Evolutionary conservation across 345 rosid genomes (phyloP).

Genomic region (Linum trigynum): DNA sequence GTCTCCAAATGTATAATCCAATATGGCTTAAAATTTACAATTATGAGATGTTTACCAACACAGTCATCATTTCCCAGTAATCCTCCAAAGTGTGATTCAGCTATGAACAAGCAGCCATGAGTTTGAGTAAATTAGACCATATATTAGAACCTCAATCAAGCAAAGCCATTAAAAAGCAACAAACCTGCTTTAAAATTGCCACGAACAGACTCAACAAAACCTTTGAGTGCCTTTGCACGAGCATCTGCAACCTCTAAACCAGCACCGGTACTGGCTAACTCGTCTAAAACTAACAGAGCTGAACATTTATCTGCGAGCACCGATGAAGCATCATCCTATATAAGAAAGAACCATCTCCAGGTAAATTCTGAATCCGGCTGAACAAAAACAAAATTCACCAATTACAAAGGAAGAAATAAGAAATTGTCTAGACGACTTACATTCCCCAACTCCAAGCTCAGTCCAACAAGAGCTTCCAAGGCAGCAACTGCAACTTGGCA

Average conservation of each 20-base stretch:
- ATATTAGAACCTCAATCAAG: conserved; percentile 8
- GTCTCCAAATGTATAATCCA: background rate
- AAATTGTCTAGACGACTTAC: conserved; percentile 23
- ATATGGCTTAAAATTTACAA: background rate
- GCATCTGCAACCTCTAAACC: conserved; percentile 22
- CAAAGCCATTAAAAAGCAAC: background rate
- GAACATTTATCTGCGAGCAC: conserved; percentile 56
- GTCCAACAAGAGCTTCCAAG: conserved; percentile 64
- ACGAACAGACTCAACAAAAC: conserved; percentile 45
- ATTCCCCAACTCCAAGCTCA: conserved; percentile 54
- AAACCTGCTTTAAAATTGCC: conserved; percentile 55
- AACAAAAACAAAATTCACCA: background rate
- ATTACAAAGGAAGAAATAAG: background rate
- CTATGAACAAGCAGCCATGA: conserved; percentile 25
- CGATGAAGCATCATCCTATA: conserved; percentile 81
- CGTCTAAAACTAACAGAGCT: conserved; percentile 23
- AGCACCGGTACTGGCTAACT: conserved; percentile 13
- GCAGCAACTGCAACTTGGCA: conserved; percentile 41
- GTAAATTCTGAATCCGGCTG: conserved; percentile 19
- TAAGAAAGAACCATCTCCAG: conserved; percentile 29
- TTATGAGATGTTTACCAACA: conserved; percentile 35
- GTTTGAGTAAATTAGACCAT: conserved; percentile 13
- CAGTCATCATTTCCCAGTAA: conserved; percentile 27
- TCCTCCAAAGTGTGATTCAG: conserved; percentile 41
- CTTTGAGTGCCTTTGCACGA: conserved; percentile 57